These are phyloP conservation scores for Cyclotella sp. DNA, from an alignment of 108 stramenopile species.

Conservation along the genomic window DNA sequence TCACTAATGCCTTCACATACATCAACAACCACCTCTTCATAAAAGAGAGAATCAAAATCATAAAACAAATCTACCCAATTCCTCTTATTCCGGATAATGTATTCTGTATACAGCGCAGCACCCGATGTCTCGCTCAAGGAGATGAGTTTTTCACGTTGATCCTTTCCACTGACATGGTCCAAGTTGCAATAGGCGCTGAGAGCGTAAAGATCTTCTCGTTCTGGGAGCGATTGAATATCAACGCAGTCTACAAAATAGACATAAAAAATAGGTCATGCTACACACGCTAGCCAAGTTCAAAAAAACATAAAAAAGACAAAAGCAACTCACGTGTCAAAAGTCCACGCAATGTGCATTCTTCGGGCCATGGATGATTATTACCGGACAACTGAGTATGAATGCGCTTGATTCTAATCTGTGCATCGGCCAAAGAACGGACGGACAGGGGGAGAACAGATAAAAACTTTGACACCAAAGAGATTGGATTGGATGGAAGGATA, in stretches of 20 bases:
- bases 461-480: slow-evolving; percentile 62
- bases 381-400: slow-evolving; percentile 1
- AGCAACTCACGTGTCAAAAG: slow-evolving; percentile 53
- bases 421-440: slow-evolving; percentile 62
- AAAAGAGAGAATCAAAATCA: slow-evolving; percentile 83
- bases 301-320: too few species aligned
- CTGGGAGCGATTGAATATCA: slow-evolving; percentile 78
- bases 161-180: slow-evolving; percentile 51
- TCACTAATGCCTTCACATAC: slow-evolving; percentile 5
- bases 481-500: slow-evolving; percentile 71
- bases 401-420: slow-evolving; percentile 51
- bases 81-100: slow-evolving; percentile 82
- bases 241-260: slow-evolving; percentile 54
- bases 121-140: slow-evolving; percentile 74
- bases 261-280: too few species aligned
- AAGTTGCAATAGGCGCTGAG: slow-evolving; percentile 64
- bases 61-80: slow-evolving; percentile 83
- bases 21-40: slow-evolving; percentile 1
- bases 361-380: slow-evolving; percentile 62
- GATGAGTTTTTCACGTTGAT: slow-evolving; percentile 69
- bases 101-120: slow-evolving; percentile 81
- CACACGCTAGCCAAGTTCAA: too few species aligned
- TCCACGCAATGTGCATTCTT: slow-evolving; percentile 69
- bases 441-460: slow-evolving; percentile 64
- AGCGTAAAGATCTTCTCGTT: slow-evolving; percentile 82